Evolutionary conservation across 352 stramenopile genomes (phyloP).

Genomic region (Paralagenidium karlingii): DNA sequence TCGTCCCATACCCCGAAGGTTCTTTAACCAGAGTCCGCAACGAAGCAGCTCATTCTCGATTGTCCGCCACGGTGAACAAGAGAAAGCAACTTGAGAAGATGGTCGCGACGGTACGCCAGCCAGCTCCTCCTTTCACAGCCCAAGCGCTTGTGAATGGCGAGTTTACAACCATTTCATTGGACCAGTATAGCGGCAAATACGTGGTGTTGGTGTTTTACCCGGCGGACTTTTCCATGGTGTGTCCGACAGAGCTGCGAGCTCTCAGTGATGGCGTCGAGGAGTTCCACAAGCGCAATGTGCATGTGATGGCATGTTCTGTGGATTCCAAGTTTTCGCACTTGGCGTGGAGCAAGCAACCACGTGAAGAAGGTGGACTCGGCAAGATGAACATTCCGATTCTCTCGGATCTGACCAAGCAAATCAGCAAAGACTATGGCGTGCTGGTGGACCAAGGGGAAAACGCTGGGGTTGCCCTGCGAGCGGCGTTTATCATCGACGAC

Average conservation of each 20-base stretch:
- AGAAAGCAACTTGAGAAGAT: too few relatives aligned
- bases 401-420: slow-evolving; percentile 88
- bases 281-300: slow-evolving; percentile 77
- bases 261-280: slow-evolving; percentile 78
- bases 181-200: slow-evolving; percentile 81
- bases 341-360: slow-evolving; percentile 77
- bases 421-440: slow-evolving; percentile 85
- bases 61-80: too few relatives aligned
- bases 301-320: slow-evolving; percentile 81
- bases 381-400: slow-evolving; percentile 90
- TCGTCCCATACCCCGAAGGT: too few relatives aligned
- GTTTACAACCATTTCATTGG: slow-evolving; percentile 69
- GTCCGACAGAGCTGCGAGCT: slow-evolving; percentile 85
- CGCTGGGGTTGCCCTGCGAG: slow-evolving; percentile 75
- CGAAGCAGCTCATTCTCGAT: too few relatives aligned
- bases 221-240: slow-evolving; percentile 87
- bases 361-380: slow-evolving; percentile 86
- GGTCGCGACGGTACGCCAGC: slow-evolving; percentile 39
- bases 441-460: slow-evolving; percentile 81
- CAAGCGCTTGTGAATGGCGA: slow-evolving; percentile 68
- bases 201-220: slow-evolving; percentile 88
- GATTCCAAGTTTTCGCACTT: slow-evolving; percentile 87
- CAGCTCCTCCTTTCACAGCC: slow-evolving; percentile 65
- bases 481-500: slow-evolving; percentile 90
- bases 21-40: too few relatives aligned